Evolutionary conservation across 352 stramenopile species (phyloP), one percentile per base, ranked within the genome.

Genomic region (Phytophthora cajani): DNA sequence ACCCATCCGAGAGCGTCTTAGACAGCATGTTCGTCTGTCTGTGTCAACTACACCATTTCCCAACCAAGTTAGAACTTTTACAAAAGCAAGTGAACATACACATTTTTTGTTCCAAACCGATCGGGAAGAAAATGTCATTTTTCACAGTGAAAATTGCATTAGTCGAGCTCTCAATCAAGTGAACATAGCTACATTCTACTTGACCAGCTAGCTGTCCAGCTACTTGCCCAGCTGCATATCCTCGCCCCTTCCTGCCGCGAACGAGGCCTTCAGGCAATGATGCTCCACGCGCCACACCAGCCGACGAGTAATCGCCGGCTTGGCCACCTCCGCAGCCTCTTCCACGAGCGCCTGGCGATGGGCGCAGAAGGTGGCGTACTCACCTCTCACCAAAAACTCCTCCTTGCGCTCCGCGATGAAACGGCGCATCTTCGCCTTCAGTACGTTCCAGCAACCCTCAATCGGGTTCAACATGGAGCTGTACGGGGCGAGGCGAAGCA

Each of bases 61-160:
- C 42, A 50, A 50, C 42, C 42, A 50, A 50, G 42, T 50, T 50
- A 50, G 42, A 10, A 50, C 42, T 19, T 50, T 50, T 50, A 50
- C 42, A 10, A 50, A 50, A 3, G 42, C 17, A 50, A 50, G 42
- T 50, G 42, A 50, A 50, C 42, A 19, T 19, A 50, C 42, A 50
- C 17, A 9, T 16, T 50, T 19, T 50, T 50, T 50, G 42, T 3
- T 19, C 14, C 1, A 19, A 50, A 19, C 9, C 12, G 6, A 7
- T 50, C 9, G 14, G 17, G 42, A 23, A 50, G 42, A 50, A 50
- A 50, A 50, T 1, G 42, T 16, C 14, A 50, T 50, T 50, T 50
- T 19, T 50, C 14, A 50, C 42, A 50, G 42, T 50, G 42, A 10
- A 50, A 50, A 50, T 50, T 50, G 42, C 3, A 50, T 50, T 4